Evolutionary conservation across 2,329 filamentous ascomycete genomes (phyloP), one percentile per base, ranked within the genome.

Genomic region (Zymoseptoria crescenta): DNA sequence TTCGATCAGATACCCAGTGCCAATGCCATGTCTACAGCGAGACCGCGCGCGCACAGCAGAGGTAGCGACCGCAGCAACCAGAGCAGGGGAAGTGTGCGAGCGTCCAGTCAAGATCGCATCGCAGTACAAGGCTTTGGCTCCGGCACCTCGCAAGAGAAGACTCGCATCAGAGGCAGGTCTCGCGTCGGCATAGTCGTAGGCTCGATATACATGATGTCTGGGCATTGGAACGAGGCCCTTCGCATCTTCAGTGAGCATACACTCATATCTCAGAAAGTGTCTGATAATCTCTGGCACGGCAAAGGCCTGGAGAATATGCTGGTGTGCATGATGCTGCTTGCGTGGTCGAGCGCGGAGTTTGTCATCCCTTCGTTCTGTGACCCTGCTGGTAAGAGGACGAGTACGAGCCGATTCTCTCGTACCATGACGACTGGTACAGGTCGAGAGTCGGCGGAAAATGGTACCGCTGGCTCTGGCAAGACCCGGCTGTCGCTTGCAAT

Each of bases 261-360:
- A 1, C 83, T 83, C 8, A 84, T 87, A 66, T 87, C 91, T 16
- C 87, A 90, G 67, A 86, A 85, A 45, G 83, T 89, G 59, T 92
- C 91, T 67, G 94, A 99, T 74, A 90, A 96, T 74, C 74, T 97
- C n/a, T 99, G 94, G 93, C 91, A 96, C 75, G 94, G 89, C 19
- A 97, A 97, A 74, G 92, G 91, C 1, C 79, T 99, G 20, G 95
- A 99, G 71, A 85, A 92, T 28, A 89, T 96, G 61, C 77, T 94
- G 52, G 81, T 96, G 27, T 91, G 88, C 69, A 81, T 97, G 65
- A 71, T 97, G 49, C 83, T 97, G 67, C 84, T 96, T 62, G 88
- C 86, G 29, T 96, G 91, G 89, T 83, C 87, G 41, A 88, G 87
- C 3, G 80, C 93, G 68, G 88, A 94, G 69, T 97, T 97, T 67